Percentiles rank a stretch among this genome's conserved stretches.
These are phyloP conservation scores for Schwanniomyces polymorphus DNA, from an alignment of 805 yeast species.

Conservation along the genomic window DNA sequence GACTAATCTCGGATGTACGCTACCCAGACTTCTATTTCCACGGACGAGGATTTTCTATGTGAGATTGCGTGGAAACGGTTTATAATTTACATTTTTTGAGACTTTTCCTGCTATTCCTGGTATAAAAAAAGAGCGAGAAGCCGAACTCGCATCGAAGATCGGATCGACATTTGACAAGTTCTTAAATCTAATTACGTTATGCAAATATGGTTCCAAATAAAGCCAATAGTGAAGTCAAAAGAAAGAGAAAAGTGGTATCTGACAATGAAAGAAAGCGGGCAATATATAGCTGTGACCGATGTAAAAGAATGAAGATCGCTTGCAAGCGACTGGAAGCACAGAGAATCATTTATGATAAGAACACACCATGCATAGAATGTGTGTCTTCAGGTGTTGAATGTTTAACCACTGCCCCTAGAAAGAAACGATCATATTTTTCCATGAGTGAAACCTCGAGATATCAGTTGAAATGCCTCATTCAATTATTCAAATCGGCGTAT, in stretches of 20 bases:
- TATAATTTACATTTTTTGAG: neutral
- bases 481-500: neutral
- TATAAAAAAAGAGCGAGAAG: neutral
- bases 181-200: neutral
- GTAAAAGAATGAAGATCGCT: neutral
- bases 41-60: neutral
- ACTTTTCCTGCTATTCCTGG: neutral
- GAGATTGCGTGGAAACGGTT: neutral
- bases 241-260: constrained; percentile 1
- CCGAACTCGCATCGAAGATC: neutral
- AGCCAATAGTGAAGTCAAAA: no score
- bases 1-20: neutral
- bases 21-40: neutral
- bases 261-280: constrained; percentile 1
- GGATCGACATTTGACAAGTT: neutral
- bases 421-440: neutral
- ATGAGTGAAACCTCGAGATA: constrained; percentile 2
- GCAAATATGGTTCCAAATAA: neutral
- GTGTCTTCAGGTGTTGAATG: neutral
- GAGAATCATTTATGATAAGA: neutral
- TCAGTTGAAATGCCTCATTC: neutral
- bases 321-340: neutral
- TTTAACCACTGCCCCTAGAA: neutral
- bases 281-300: neutral
- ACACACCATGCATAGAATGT: constrained; percentile 1